phyloP scores from a whole-genome alignment of 148 eudicot species.

The Selenicereus undatus region DNA sequence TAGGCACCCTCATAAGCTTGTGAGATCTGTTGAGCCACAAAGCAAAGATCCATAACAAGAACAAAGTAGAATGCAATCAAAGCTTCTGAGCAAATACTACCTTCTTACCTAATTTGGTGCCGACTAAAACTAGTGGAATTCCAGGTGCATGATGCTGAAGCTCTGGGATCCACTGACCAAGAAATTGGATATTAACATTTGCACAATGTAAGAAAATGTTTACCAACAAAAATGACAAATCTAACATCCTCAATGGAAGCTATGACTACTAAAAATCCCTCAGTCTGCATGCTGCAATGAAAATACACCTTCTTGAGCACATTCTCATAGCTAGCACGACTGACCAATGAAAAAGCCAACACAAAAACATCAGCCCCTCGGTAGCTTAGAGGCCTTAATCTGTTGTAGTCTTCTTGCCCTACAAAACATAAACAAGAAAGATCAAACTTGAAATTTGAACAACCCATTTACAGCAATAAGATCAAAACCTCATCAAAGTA shows the following conservation, averaged over 20 bases:
- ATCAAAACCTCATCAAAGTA: neutral
- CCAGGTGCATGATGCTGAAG: conserved; percentile 99
- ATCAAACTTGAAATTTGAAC: neutral
- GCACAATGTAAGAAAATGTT: neutral
- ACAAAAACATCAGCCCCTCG: conserved; percentile 96
- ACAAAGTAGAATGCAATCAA: neutral
- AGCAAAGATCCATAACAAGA: conserved; percentile 9
- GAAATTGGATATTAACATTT: conserved; percentile 30
- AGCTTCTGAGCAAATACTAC: neutral
- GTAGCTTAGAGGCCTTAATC: conserved; percentile 94
- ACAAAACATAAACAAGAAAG: conserved; percentile 6
- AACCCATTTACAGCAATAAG: conserved; percentile 13
- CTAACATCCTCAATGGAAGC: neutral
- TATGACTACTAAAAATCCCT: conserved; percentile 9
- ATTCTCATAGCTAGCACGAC: conserved; percentile 98
- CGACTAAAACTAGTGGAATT: conserved; percentile 80
- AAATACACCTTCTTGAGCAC: conserved; percentile 73
- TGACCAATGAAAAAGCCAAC: conserved; percentile 90
- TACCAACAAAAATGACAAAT: neutral
- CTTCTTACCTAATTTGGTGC: conserved; percentile 89
- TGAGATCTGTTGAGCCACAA: neutral
- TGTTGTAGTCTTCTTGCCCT: conserved; percentile 98
- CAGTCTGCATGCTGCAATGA: neutral
- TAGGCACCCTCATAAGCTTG: neutral
- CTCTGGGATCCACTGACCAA: conserved; percentile 96